Evolutionary conservation across 345 rosid genomes (phyloP), one percentile per base, ranked within the genome.

Genomic region (Mercurialis annua): DNA sequence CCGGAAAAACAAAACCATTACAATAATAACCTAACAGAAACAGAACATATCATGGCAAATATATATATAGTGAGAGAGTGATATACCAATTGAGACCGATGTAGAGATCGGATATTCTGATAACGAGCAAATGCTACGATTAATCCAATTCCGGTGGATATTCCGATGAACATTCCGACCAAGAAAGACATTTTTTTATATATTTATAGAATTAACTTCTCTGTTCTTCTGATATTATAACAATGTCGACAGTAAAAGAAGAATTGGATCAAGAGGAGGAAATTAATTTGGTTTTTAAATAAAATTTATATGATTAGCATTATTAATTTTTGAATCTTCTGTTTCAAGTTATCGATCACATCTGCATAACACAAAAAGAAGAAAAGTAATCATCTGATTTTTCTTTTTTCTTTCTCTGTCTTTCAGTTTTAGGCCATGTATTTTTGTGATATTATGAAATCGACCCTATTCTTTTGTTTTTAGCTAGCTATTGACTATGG

Each of bases 31-130:
- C 10, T 24, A 14, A 33, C 49, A 64, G 24, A 58, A 54, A 34
- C 52, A 54, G 5, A 66, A n/a, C 70, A 56, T 43, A 6, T n/a
- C 7, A 36, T 6, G 23, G 40, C 10, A 36, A 4, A n/a, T 4
- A n/a, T 10, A 59, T 6, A 24, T 12, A 44, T 18, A 58, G 33
- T 14, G 2, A 62, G 10, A 46, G 9, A 30, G 17, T 52, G n/a
- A 30, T 29, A 6, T 77, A 77, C 80, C 80, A 77, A 36, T 72
- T 64, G 20, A 54, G 70, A 63, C 20, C 80, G 80, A 34, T 48
- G 70, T 18, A 29, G 11, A 46, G 73, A 68, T 68, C 80, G 59
- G 62, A 60, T 38, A 52, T 51, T 64, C 68, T 72, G 46, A 67
- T 60, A 72, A 23, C 67, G 70, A 64, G 80, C 73, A 18, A 57